Evolutionary conservation across 2,329 filamentous ascomycete genomes (phyloP).

Genomic region (Elsinoe australis): DNA sequence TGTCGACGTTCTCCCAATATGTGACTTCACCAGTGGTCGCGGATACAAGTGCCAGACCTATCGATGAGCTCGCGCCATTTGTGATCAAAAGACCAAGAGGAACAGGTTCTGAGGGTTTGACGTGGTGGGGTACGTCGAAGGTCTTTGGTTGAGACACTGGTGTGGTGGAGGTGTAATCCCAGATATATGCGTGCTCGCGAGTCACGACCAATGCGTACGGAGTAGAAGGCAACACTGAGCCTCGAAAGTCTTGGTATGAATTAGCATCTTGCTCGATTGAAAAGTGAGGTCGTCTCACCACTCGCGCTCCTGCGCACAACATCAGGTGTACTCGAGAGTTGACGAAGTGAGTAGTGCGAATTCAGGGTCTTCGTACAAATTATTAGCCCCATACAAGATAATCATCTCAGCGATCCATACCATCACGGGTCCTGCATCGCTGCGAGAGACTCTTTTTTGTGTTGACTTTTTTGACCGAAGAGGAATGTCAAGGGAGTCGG

Average conservation of each 20-base stretch:
- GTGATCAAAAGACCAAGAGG: constrained; percentile 79
- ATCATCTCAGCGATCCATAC: too few relatives aligned
- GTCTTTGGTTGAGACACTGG: constrained; percentile 66
- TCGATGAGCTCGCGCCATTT: constrained; percentile 65
- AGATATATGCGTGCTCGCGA: constrained; percentile 74
- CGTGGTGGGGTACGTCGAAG: constrained; percentile 68
- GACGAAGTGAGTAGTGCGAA: constrained; percentile 75
- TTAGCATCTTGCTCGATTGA: background rate
- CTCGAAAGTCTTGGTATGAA: constrained; percentile 29
- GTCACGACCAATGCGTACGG: constrained; percentile 71
- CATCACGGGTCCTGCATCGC: constrained; percentile 29
- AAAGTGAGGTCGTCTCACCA: constrained; percentile 2
- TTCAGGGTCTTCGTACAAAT: constrained; percentile 62
- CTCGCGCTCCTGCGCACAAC: constrained; percentile 19
- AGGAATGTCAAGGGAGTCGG: constrained; percentile 31
- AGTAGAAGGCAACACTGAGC: constrained; percentile 51
- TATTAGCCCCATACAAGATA: too few relatives aligned
- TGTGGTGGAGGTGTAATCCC: constrained; percentile 67
- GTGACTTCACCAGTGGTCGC: constrained; percentile 76
- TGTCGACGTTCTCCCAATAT: constrained; percentile 94
- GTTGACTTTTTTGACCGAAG: constrained; percentile 32
- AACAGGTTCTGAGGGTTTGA: constrained; percentile 60
- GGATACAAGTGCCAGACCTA: constrained; percentile 80
- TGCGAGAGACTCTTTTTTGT: constrained; percentile 25
- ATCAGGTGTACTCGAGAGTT: constrained; percentile 67